phyloP scores from a whole-genome alignment of 1,284 basidiomycete species.

The Coniophora puteana region DNA sequence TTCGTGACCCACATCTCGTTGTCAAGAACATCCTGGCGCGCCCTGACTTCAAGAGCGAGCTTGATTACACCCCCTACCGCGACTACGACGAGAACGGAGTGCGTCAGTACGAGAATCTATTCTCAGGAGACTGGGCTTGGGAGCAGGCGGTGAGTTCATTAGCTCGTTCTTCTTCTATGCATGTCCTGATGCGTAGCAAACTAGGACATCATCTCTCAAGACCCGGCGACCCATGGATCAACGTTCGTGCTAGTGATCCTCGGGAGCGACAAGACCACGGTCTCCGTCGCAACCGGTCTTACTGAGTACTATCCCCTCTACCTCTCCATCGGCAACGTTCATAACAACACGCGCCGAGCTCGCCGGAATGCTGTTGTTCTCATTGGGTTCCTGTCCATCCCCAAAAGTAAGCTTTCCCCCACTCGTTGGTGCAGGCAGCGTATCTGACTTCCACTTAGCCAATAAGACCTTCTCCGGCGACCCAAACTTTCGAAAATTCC shows the following conservation, averaged over 20 bases:
- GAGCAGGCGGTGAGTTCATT: conserved; percentile 4
- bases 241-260: conserved; percentile 29
- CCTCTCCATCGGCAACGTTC: conserved; percentile 24
- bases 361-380: conserved; percentile 19
- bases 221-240: conserved; percentile 20
- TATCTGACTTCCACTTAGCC: background rate
- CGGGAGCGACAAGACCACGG: conserved; percentile 32
- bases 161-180: background rate
- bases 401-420: conserved; percentile 21
- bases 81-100: conserved; percentile 6
- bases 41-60: conserved; percentile 19
- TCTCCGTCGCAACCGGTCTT: conserved; percentile 33
- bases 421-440: background rate
- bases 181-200: background rate
- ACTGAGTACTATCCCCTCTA: conserved; percentile 30
- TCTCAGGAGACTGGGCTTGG: conserved; percentile 12
- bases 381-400: conserved; percentile 27
- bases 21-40: conserved; percentile 13
- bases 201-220: conserved; percentile 11
- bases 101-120: conserved; percentile 11
- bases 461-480: conserved; percentile 5
- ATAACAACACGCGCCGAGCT: conserved; percentile 26
- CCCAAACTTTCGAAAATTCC: conserved; percentile 1
- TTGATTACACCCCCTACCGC: conserved; percentile 18
- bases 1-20: conserved; percentile 9